phyloP scores from a whole-genome alignment of 2,329 filamentous ascomycete species.

The Setomelanomma holmii region DNA sequence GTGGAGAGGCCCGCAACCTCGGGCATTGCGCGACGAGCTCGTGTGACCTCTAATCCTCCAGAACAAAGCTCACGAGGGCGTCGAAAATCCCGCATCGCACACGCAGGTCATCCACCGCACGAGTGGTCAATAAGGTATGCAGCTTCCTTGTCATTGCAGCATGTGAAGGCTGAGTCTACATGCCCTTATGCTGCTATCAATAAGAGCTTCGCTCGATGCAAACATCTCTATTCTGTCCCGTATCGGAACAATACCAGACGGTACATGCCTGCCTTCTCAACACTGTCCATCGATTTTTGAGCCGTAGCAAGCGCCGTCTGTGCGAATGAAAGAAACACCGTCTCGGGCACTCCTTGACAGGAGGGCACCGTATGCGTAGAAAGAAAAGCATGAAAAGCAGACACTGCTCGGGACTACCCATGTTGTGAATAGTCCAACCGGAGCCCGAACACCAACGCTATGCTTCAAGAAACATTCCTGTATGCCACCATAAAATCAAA shows the following conservation, averaged over 20 bases:
- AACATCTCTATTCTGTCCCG: background rate
- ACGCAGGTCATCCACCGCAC: background rate
- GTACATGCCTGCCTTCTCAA: background rate
- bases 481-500: slow-evolving; percentile 26
- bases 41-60: slow-evolving; percentile 5
- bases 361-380: slow-evolving; percentile 28
- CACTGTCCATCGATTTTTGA: too few species aligned
- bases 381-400: slow-evolving; percentile 15
- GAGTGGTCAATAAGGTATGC: background rate
- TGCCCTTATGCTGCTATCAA: background rate
- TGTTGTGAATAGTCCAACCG: slow-evolving; percentile 28
- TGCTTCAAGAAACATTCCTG: slow-evolving; percentile 35
- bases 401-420: slow-evolving; percentile 24
- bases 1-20: too few species aligned
- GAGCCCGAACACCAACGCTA: slow-evolving; percentile 45
- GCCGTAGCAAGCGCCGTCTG: slow-evolving; percentile 23
- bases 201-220: background rate
- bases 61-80: background rate
- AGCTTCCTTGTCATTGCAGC: slow-evolving; percentile 10
- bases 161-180: slow-evolving; percentile 9
- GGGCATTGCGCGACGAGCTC: too few species aligned
- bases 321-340: slow-evolving; percentile 23
- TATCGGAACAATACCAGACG: background rate
- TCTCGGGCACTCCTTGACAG: slow-evolving; percentile 9
- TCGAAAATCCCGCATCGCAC: slow-evolving; percentile 1